Base-by-base conservation (phyloP, 352 stramenopile species). In the Aphanomyces cochlioides region DNA sequence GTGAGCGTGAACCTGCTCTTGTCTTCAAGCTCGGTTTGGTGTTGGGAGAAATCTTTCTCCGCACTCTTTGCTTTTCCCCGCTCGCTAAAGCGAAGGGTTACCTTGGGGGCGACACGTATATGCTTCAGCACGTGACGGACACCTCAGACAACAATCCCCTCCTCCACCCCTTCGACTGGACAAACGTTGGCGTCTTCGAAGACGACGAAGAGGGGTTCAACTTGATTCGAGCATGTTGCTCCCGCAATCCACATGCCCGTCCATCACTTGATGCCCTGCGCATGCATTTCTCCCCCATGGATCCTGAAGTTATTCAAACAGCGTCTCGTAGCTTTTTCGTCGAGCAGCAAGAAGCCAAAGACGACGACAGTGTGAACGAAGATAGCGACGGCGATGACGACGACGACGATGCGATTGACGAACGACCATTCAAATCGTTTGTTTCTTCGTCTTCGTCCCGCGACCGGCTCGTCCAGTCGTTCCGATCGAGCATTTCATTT, bases 31-130 rank as follows among this genome's bases (percentile, higher is more conserved):
- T 70, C 19, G 64, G 64, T 8, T 21, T 70, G 7, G 12, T 70
- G 2, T 34, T 70, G 8, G 64, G 64, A 4, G 47, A 70, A 70
- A 53, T 70, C 39, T 70, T 60, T 41, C 38, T 36, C 38, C 45
- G 64, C 8, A 10, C 7, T 21, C 64, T 17, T 6, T 38, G 17
- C 36, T 61, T 47, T 40, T 39, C 47, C 2, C n/a, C 54, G 37
- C 64, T 63, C 21, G 6, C 47, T 5, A 47, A 63, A 7, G 28
- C n/a, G 0, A 45, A 43, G 12, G 64, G 64, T 2, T n/a, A 39
- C 40, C 38, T 70, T 4, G 64, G 47, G 4, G 64, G 45, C 7
- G 64, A 70, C 54, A 6, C 61, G 8, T 19, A 70, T 21, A 21
- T 70, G 7, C 15, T 7, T 19, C 15, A 13, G 17, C 15, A 19